phyloP scores from a whole-genome alignment of 2,329 filamentous ascomycete genomes.

The Diaporthe vexans region DNA sequence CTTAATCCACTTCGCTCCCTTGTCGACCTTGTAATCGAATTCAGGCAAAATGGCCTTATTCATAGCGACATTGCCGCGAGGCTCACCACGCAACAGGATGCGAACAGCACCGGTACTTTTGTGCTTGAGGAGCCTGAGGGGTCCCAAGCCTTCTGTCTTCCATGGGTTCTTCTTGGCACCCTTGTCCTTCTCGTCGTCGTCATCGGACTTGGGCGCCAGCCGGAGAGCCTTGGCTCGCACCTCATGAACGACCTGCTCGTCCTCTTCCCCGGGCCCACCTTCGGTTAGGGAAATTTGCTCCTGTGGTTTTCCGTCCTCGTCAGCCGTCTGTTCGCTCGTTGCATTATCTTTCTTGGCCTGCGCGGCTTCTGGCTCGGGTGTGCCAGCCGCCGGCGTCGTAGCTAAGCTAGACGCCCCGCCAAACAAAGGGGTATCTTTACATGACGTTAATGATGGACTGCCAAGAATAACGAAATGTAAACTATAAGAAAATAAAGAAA shows the following conservation, averaged over 20 bases:
- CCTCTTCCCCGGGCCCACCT: slow-evolving; percentile 77
- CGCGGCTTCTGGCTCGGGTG: slow-evolving; percentile 68
- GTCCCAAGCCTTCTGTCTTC: slow-evolving; percentile 79
- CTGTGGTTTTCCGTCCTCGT: slow-evolving; percentile 72
- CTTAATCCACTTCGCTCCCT: slow-evolving; percentile 70
- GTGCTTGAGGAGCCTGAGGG: slow-evolving; percentile 80
- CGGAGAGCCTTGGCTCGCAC: slow-evolving; percentile 79
- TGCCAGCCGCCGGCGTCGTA: slow-evolving; percentile 71
- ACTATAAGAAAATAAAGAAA: slow-evolving; percentile 18
- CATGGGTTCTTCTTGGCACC: slow-evolving; percentile 66
- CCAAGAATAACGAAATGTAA: slow-evolving; percentile 42
- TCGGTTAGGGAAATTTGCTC: slow-evolving; percentile 76
- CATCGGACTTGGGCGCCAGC: slow-evolving; percentile 63
- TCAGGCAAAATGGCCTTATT: slow-evolving; percentile 76
- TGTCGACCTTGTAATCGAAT: slow-evolving; percentile 72
- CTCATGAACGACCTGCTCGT: slow-evolving; percentile 79
- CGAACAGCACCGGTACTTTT: slow-evolving; percentile 77
- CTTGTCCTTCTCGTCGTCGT: slow-evolving; percentile 59
- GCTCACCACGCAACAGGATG: slow-evolving; percentile 80
- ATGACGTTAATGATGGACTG: slow-evolving; percentile 56
- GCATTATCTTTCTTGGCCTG: slow-evolving; percentile 55
- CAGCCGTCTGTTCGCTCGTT: slow-evolving; percentile 55
- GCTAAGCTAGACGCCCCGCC: slow-evolving; percentile 73
- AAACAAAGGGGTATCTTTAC: slow-evolving; percentile 69
- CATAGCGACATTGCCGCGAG: slow-evolving; percentile 79